Evolutionary conservation across 495 filamentous ascomycete genomes (phyloP).

Genomic region (Aspergillus olivimuriae): DNA sequence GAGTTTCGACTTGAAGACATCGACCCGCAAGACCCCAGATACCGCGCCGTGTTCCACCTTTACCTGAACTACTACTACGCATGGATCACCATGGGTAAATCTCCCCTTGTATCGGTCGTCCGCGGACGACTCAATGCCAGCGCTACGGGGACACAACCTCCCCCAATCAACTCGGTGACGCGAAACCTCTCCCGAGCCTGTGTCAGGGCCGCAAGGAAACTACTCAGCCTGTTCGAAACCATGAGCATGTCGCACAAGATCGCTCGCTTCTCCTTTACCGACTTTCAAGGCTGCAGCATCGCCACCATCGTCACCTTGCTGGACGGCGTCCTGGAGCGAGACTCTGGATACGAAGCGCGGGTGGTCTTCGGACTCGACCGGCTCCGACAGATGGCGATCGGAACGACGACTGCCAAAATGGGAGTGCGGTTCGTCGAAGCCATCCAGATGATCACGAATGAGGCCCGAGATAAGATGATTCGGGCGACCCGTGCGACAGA

Average conservation of each 20-base stretch:
- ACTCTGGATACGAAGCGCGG: slow-evolving; percentile 14
- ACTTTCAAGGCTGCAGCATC: slow-evolving; percentile 28
- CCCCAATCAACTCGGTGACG: neutral
- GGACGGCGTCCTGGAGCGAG: slow-evolving; percentile 19
- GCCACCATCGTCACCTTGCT: slow-evolving; percentile 23
- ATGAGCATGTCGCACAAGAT: slow-evolving; percentile 10
- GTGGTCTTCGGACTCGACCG: slow-evolving; percentile 16
- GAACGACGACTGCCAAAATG: slow-evolving; percentile 18
- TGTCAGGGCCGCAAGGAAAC: slow-evolving; percentile 14
- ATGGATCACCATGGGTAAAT: slow-evolving; percentile 19
- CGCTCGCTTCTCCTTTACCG: slow-evolving; percentile 24
- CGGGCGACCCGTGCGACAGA: neutral
- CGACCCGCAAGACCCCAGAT: slow-evolving; percentile 9
- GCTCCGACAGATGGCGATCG: slow-evolving; percentile 18
- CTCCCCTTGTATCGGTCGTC: slow-evolving; percentile 15
- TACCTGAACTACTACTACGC: slow-evolving; percentile 21
- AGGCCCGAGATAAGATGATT: slow-evolving; percentile 12
- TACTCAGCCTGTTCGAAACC: slow-evolving; percentile 16
- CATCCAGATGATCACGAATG: slow-evolving; percentile 18
- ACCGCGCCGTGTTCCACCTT: slow-evolving; percentile 19
- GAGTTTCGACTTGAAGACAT: slow-evolving; percentile 15
- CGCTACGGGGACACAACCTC: neutral
- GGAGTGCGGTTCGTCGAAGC: slow-evolving; percentile 22
- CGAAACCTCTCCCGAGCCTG: slow-evolving; percentile 9
- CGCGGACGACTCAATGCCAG: slow-evolving; percentile 3